These are phyloP conservation scores for Microcos paniculata DNA, from an alignment of 345 rosid species.

Conservation along the genomic window DNA sequence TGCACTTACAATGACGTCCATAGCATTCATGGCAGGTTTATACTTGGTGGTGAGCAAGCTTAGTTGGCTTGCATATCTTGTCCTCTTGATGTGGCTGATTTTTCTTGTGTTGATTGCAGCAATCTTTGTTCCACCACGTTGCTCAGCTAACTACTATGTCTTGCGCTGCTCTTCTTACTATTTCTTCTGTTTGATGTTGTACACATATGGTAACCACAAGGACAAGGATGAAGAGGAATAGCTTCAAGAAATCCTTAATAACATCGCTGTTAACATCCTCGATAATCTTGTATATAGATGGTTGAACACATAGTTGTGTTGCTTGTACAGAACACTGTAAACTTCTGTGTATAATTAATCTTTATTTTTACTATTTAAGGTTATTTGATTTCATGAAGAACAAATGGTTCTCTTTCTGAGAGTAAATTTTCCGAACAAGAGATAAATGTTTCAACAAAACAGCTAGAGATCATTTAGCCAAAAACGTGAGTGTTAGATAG, in stretches of 20 bases:
- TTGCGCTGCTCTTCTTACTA: background rate
- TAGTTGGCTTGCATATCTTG: conserved; percentile 5
- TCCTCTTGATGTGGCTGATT: background rate
- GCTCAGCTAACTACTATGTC: background rate
- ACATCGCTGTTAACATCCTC: background rate
- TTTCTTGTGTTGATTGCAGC: background rate
- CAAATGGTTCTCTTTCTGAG: no score
- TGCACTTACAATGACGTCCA: conserved; percentile 10
- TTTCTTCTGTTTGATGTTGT: background rate
- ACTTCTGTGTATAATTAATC: no score
- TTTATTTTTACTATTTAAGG: background rate
- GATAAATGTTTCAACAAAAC: background rate
- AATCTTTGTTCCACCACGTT: background rate
- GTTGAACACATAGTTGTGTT: background rate
- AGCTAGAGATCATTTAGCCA: background rate
- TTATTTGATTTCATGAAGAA: background rate
- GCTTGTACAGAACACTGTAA: background rate
- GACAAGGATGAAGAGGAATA: background rate
- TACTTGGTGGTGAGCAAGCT: conserved; percentile 6
- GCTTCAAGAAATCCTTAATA: background rate
- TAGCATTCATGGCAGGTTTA: conserved; percentile 15
- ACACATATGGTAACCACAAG: background rate
- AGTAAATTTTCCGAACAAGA: background rate
- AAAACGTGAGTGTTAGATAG: background rate
- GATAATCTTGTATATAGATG: background rate